These are phyloP conservation scores for Rhodotorula mucilaginosa DNA, from an alignment of 1,284 basidiomycete species.

Conservation along the genomic window DNA sequence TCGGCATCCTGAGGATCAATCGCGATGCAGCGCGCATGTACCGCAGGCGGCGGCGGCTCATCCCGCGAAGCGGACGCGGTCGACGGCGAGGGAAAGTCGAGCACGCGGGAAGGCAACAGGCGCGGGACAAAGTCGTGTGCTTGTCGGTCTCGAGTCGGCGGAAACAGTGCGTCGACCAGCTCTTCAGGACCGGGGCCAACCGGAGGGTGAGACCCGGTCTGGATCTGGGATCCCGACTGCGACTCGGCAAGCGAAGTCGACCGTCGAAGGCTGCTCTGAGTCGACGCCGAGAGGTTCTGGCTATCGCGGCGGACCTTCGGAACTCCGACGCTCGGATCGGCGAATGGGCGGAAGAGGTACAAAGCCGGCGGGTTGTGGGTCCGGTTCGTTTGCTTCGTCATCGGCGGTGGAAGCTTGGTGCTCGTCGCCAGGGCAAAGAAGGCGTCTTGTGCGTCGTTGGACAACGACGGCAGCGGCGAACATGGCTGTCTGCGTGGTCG, in stretches of 20 bases:
- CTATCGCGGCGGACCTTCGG: no score
- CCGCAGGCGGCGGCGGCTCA: neutral
- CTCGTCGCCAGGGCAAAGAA: constrained; percentile 1
- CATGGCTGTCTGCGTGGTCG: neutral
- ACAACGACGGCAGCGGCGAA: neutral
- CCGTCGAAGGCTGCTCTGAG: no score
- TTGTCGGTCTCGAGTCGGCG: constrained; percentile 8
- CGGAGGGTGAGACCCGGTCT: no score
- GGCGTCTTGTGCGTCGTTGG: neutral
- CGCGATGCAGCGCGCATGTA: constrained; percentile 12
- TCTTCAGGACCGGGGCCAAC: neutral
- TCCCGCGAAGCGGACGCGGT: neutral
- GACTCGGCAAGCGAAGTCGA: no score
- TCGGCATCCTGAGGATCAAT: neutral
- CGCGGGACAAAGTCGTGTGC: constrained; percentile 17
- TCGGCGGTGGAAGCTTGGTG: neutral
- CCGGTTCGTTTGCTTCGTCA: neutral
- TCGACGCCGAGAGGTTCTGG: no score
- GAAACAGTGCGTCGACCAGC: constrained; percentile 4
- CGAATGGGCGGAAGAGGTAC: constrained; percentile 20
- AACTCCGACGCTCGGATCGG: neutral
- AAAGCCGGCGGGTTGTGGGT: neutral
- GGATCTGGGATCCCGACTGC: neutral
- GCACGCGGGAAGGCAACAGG: constrained; percentile 5
- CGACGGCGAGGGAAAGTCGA: constrained; percentile 13